Evolutionary conservation across 805 yeast species (phyloP), one percentile per base, ranked within the genome.

Genomic region (Hanseniaspora nectarophila): DNA sequence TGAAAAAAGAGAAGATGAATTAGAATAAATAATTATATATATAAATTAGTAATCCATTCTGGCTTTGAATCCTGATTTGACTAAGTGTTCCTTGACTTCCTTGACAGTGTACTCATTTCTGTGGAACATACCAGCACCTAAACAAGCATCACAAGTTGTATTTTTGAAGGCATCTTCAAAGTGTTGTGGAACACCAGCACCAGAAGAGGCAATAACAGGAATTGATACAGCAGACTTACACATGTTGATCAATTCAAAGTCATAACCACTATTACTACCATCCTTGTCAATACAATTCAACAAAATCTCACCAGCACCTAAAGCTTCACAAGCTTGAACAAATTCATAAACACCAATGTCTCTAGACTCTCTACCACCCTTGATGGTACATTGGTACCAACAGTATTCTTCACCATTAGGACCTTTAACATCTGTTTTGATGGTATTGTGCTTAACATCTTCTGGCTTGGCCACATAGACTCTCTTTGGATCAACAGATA

Each of bases 61-160:
- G n/a, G 86, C 95, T 55, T 77, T 77, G 62, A 86, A 73, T 0
- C 83, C 85, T 15, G 74, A 65, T 0, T 71, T 67, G 43, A 72
- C 67, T 63, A 90, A 73, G 58, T 75, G 80, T 28, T 74, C 64
- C 67, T 92, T 92, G 42, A 92, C 96, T 46, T 88, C 81, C 46
- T 76, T 74, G 16, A 92, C 97, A 12, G 86, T 80, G 67, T 83
- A 92, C 61, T 90, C 97, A 21, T 85, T 89, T 64, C 98, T 75
- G 71, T 92, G 99, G 73, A 92, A 92, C 82, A 92, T 83, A 42
- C 99, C 99, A 4, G 99, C 99, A 35, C 98, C 99, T 38, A 92
- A 73, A 16, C 98, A 97, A 40, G 99, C 99, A 69, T 92, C 98
- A 1, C 92, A 82, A 5, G 76, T 73, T 15, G 97, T 88, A 43